Percentiles rank a stretch among this genome's conserved stretches.
Conservation (phyloP, 1,284 basidiomycete species). For the Naganishia albida region DNA sequence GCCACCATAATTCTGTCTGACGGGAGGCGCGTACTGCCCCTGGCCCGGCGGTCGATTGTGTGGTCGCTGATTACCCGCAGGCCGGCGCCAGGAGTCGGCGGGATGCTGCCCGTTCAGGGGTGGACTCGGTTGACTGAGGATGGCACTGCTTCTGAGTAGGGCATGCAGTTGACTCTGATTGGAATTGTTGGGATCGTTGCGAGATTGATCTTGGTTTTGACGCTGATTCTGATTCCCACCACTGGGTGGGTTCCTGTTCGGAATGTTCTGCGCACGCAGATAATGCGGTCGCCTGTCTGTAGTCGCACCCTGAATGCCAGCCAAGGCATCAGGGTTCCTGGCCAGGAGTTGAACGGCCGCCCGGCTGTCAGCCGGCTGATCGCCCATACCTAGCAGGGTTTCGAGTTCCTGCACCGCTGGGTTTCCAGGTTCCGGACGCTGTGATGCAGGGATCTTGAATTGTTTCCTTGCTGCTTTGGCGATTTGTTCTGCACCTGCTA, state of each 20-base stretch:
- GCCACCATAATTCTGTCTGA: neutral
- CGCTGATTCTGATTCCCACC: too few relatives aligned
- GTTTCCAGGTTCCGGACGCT: neutral
- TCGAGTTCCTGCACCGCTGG: neutral
- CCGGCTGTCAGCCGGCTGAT: slow-evolving; percentile 1
- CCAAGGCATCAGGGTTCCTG: neutral
- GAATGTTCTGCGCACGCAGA: slow-evolving; percentile 21
- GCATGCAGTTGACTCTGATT: neutral
- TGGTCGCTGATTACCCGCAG: neutral
- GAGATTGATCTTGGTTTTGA: neutral
- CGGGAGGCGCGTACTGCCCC: neutral
- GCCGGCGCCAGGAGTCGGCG: slow-evolving; percentile 9
- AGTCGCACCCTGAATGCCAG: slow-evolving; percentile 16
- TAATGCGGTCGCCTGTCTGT: slow-evolving; percentile 15
- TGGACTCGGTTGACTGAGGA: neutral
- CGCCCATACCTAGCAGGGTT: neutral
- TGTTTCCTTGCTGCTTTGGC: slow-evolving; percentile 1
- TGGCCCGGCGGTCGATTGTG: neutral
- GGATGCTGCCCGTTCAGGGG: neutral
- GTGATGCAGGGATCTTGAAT: slow-evolving; percentile 3
- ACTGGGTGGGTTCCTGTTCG: neutral
- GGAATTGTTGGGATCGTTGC: neutral
- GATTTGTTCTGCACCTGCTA: neutral
- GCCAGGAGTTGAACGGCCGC: neutral
- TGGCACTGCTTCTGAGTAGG: neutral